Evolutionary conservation across 2,329 filamentous ascomycete species (phyloP).

Genomic region (Colletotrichum tofieldiae): DNA sequence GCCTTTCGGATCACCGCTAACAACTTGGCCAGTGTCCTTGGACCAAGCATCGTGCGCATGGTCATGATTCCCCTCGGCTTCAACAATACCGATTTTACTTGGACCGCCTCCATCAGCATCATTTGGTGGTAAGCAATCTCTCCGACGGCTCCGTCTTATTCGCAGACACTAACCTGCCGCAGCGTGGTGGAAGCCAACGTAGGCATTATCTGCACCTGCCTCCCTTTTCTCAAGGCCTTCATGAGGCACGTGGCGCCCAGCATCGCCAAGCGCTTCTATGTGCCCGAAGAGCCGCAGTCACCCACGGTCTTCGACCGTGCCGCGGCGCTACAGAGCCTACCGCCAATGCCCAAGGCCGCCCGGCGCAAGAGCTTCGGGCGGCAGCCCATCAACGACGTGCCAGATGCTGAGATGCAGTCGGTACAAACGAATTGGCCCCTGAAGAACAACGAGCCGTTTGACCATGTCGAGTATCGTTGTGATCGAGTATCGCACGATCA

Average conservation of each 20-base stretch:
- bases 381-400: slow-evolving; percentile 11
- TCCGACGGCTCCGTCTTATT: too few relatives aligned
- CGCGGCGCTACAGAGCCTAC: slow-evolving; percentile 27
- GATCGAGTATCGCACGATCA: slow-evolving; percentile 2
- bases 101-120: slow-evolving; percentile 41
- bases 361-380: slow-evolving; percentile 28
- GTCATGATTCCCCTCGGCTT: slow-evolving; percentile 39
- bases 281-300: slow-evolving; percentile 15
- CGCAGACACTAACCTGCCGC: neutral
- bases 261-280: neutral
- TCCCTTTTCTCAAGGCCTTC: slow-evolving; percentile 40
- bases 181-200: slow-evolving; percentile 41
- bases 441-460: slow-evolving; percentile 19
- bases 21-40: slow-evolving; percentile 29
- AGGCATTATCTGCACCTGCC: slow-evolving; percentile 41
- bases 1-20: neutral
- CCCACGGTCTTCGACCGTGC: slow-evolving; percentile 34
- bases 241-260: slow-evolving; percentile 17
- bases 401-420: neutral
- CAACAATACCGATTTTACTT: slow-evolving; percentile 34
- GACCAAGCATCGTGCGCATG: slow-evolving; percentile 39
- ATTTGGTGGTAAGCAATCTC: slow-evolving; percentile 35
- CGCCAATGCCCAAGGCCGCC: slow-evolving; percentile 11
- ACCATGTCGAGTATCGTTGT: neutral
- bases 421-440: slow-evolving; percentile 15